Percentiles rank a stretch among this genome's conserved stretches.
These are phyloP conservation scores for Hirsutella thompsonii DNA, from an alignment of 2,329 filamentous ascomycete species.

Conservation along the genomic window DNA sequence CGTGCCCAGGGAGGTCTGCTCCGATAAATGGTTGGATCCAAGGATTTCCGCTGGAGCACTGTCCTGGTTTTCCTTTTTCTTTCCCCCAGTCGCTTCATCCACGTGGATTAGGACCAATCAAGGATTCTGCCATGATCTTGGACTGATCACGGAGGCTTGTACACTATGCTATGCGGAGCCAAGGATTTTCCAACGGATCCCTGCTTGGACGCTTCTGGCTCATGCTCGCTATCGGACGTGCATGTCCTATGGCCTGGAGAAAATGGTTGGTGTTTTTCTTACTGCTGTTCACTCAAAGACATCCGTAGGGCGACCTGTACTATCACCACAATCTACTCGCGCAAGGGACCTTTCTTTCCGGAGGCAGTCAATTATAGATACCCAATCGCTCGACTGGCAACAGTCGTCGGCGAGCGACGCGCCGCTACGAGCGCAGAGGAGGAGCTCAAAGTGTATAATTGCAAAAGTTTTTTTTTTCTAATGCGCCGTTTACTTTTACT, in stretches of 20 bases:
- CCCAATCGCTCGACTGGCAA: constrained; percentile 13
- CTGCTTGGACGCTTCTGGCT: not conserved
- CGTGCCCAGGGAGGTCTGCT: not conserved
- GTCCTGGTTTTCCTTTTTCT: not conserved
- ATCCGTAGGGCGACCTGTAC: constrained; percentile 9
- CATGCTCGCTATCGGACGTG: not conserved
- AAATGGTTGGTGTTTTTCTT: constrained; percentile 3
- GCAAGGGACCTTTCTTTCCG: constrained; percentile 6
- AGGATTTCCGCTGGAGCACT: not conserved
- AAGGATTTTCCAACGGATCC: constrained; percentile 2
- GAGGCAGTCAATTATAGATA: constrained; percentile 16
- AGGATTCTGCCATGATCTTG: constrained; percentile 1
- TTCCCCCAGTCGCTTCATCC: not conserved
- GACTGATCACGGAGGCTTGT: constrained; percentile 5
- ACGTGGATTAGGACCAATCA: not conserved
- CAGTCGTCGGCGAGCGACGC: constrained; percentile 3
- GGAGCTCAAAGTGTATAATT: not conserved
- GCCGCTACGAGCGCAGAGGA: constrained; percentile 1
- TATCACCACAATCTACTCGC: constrained; percentile 3
- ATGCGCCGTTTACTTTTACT: too few species aligned
- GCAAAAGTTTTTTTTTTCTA: not conserved
- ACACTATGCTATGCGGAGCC: constrained; percentile 2
- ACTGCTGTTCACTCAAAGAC: constrained; percentile 3
- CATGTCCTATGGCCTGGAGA: constrained; percentile 2
- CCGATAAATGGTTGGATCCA: not conserved